Base-by-base conservation (phyloP, 176 grass and related monocot genomes). In the Cenchrus purpureus region DNA sequence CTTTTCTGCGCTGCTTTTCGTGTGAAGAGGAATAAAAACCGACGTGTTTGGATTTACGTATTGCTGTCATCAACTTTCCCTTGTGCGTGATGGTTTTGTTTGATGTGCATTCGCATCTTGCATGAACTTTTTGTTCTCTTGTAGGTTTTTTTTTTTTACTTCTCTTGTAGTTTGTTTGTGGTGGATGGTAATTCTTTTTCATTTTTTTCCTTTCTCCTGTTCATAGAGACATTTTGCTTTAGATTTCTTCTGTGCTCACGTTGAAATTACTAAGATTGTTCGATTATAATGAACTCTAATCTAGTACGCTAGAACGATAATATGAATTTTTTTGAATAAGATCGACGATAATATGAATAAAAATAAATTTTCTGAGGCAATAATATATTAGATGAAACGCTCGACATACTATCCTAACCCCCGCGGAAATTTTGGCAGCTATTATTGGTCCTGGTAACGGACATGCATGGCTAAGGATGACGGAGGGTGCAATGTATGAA, bases 41-140 rank as follows among this genome's bases (percentile, higher is more conserved):
- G 4, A 60, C 40, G 54, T 48, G 67, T 82, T 82, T 57, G 65
- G 65, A 44, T 69, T 44, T 25, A 57, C 40, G 66, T 25, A 22
- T 10, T 29, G 19, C 5, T 70, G 79, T 15, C 8, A 22, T 10
- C 7, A 28, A 12, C 70, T 51, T 51, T 29, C 29, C n/a, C 12
- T 29, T 7, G 70, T 51, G 15, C 20, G 70, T 51, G 70, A 51
- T 63, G 58, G 3, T 3, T 45, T 78, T 17, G 42, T 29, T 71
- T 8, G 51, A 29, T 16, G 2, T 45, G 13, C 53, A 14, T 17
- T 45, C 14, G 1, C 2, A 4, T 71, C 9, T 29, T 48, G 53
- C 52, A 60, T 82, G 65, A 71, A 31, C 52, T 58, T 46, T 43
- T 71, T 6, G 4, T 80, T 22, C 34, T 9, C 29, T 25, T 45